Percentiles rank a stretch among this genome's conserved stretches.
phyloP scores from a whole-genome alignment of 208 protist species.

The Trypanosoma avium region DNA sequence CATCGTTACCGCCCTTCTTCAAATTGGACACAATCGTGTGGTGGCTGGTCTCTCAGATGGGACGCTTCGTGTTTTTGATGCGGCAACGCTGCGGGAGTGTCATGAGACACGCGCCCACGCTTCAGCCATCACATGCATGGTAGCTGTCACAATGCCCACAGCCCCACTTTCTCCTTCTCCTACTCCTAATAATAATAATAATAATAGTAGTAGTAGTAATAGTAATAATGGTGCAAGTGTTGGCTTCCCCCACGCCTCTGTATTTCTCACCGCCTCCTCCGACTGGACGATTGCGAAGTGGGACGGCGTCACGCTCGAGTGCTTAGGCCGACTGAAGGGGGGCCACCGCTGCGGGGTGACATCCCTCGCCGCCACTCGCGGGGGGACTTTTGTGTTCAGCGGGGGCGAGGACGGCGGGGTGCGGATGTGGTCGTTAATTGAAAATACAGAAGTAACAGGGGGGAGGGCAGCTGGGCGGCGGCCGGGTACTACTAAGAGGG shows the following conservation, averaged over 20 bases:
- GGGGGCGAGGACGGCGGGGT: slow-evolving; percentile 66
- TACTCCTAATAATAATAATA: too few species aligned
- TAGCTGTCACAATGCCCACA: slow-evolving; percentile 30
- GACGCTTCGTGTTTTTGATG: slow-evolving; percentile 47
- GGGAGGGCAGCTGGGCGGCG: neutral
- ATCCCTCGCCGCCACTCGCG: slow-evolving; percentile 36
- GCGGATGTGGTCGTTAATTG: slow-evolving; percentile 60
- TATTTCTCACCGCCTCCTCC: slow-evolving; percentile 59
- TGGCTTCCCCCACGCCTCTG: slow-evolving; percentile 20
- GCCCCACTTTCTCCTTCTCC: too few species aligned
- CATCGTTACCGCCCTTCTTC: slow-evolving; percentile 53
- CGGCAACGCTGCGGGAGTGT: slow-evolving; percentile 30
- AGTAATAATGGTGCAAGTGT: neutral
- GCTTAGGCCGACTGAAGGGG: slow-evolving; percentile 44
- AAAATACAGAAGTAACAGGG: slow-evolving; percentile 38
- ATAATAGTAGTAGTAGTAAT: too few species aligned
- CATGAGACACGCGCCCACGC: slow-evolving; percentile 37
- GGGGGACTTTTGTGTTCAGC: slow-evolving; percentile 63
- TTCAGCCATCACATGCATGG: slow-evolving; percentile 55
- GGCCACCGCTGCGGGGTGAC: slow-evolving; percentile 41
- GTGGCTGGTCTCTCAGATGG: slow-evolving; percentile 61
- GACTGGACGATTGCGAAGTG: slow-evolving; percentile 73
- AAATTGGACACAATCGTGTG: slow-evolving; percentile 54
- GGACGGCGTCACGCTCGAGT: slow-evolving; percentile 49
- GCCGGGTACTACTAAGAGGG: slow-evolving; percentile 4